phyloP scores from a whole-genome alignment of 2,329 filamentous ascomycete species.

The Fusarium verticillioides region DNA sequence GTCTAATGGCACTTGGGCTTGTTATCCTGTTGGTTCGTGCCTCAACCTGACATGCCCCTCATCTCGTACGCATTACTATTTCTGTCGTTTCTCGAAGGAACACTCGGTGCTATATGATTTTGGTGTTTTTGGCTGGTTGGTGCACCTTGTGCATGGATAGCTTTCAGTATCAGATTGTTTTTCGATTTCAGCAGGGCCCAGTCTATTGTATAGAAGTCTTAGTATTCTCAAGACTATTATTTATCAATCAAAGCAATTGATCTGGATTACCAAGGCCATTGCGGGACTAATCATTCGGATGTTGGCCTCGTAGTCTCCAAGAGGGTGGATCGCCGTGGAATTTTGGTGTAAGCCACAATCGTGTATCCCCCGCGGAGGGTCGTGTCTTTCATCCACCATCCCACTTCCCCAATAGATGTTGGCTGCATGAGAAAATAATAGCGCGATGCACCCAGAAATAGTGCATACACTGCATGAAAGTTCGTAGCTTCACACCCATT shows the following conservation, averaged over 20 bases:
- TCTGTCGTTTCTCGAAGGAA: background rate
- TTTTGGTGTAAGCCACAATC: background rate
- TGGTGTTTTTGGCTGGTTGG: background rate
- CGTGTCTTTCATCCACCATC: background rate
- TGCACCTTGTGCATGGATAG: background rate
- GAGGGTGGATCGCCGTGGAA: background rate
- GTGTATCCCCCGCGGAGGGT: background rate
- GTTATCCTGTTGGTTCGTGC: background rate
- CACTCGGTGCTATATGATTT: background rate
- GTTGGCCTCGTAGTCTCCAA: background rate
- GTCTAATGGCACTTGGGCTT: background rate
- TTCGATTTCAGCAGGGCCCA: background rate
- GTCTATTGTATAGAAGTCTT: background rate
- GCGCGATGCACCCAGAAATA: background rate
- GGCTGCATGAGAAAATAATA: constrained; percentile 17
- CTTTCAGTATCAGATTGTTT: background rate
- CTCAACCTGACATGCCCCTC: no score
- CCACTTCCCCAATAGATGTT: background rate
- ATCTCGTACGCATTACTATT: background rate
- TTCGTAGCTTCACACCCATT: background rate
- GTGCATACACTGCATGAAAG: background rate
- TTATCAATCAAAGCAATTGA: background rate
- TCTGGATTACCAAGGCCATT: background rate
- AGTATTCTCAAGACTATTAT: background rate
- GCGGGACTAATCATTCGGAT: background rate